A percentile compares a stretch with the other conserved stretches of the same genome.
Conservation (phyloP, 2,329 filamentous ascomycete species). For the Arachnopeziza araneosa region DNA sequence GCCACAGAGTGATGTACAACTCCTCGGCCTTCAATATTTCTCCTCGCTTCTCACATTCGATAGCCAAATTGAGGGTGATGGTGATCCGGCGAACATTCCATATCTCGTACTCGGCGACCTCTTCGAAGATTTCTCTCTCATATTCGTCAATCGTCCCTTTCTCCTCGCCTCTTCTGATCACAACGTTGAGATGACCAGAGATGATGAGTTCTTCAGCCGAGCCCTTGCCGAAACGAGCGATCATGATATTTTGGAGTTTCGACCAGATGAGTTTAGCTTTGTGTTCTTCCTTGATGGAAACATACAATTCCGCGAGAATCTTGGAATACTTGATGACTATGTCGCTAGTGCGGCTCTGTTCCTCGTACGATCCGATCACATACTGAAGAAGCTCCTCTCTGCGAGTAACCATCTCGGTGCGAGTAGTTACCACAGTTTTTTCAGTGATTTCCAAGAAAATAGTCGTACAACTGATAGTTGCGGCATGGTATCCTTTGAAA, state of each 20-base stretch:
- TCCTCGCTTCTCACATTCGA: neutral
- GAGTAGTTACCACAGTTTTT: neutral
- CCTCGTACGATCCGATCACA: conserved; percentile 41
- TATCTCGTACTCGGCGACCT: conserved; percentile 1
- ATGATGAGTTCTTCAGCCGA: conserved; percentile 3
- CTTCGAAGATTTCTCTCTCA: conserved; percentile 3
- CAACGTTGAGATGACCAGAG: conserved; percentile 2
- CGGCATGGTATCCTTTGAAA: neutral
- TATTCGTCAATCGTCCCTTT: conserved; percentile 4
- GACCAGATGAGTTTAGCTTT: conserved; percentile 5
- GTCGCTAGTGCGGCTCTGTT: conserved; percentile 22
- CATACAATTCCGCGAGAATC: conserved; percentile 40
- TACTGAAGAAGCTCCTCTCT: conserved; percentile 30
- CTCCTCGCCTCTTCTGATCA: neutral
- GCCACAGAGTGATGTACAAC: conserved; percentile 22
- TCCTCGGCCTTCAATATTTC: conserved; percentile 19
- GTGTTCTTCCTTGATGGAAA: conserved; percentile 29
- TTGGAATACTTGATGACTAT: conserved; percentile 41
- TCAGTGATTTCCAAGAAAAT: neutral
- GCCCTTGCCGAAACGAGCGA: conserved; percentile 5
- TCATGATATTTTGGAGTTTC: conserved; percentile 3
- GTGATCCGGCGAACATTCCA: conserved; percentile 2
- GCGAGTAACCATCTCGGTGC: neutral
- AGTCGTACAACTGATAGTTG: neutral
- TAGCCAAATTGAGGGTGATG: conserved; percentile 2